These are phyloP conservation scores for Medicago truncatula DNA, from an alignment of 306 rosid genomes.

Conservation along the genomic window MtrunA17r5.0-ANR NC_053044.1:6611501-6612000, in stretches of 20 bases:
- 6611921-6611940: constrained; percentile 28
- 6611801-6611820: background rate
- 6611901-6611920: background rate
- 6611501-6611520: background rate
- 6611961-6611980: constrained; percentile 29
- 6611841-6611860: background rate
- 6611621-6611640: no score
- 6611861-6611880: background rate
- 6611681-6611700: background rate
- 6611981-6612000: constrained; percentile 32
- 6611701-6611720: no score
- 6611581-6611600: background rate
- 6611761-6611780: background rate
- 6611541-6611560: background rate
- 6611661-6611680: background rate
- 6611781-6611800: background rate
- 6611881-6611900: background rate
- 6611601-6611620: no score
- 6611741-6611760: background rate
- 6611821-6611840: background rate
- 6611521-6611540: background rate
- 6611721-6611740: no score
- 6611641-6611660: background rate
- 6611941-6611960: background rate
- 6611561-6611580: no score